Base-by-base conservation (phyloP, 2,329 filamentous ascomycete genomes). In the Monascus ruber region DNA sequence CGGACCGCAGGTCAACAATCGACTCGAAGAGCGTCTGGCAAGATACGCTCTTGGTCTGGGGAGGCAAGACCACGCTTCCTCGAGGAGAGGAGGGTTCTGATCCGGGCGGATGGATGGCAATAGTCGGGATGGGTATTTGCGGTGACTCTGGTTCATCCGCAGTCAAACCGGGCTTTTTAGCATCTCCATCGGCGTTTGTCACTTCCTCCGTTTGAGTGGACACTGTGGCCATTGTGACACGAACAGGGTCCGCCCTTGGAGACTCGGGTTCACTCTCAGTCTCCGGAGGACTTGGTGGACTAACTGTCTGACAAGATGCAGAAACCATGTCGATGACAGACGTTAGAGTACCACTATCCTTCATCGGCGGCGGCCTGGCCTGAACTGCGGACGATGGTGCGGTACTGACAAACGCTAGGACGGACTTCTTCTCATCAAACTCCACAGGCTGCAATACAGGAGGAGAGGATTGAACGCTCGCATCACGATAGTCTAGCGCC, bases 81-180 rank as follows among this genome's bases (percentile, higher is more conserved):
- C 74, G 76, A 2, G 86, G 86, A 2, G 86, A 87, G 4, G 80
- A 71, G n/a, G 89, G 87, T 35, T 83, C 77, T 40, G 86, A 94
- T 3, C 74, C 78, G 0, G 91, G 89, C 27, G 91, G 91, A 50
- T 94, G 84, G 37, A 98, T 85, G 40, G 85, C 83, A 55, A 98
- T 98, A 51, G 81, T 84, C 0, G 89, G 89, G 44, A 95, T 83
- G 4, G 71, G 77, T 62, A 47, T 41, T 36, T 44, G 50, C 7
- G 38, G 24, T 32, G 49, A 40, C 7, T 42, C 33, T 11, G 37
- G 42, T 28, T 44, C 42, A 28, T 45, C 42, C 3, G 40, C 45
- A 5, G 39, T 46, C 29, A 47, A 35, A 17, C 33, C 43, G 27
- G 36, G n/a, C 26, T 43, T 41, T 25, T 38, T 51, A 35, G 34